These are phyloP conservation scores for Metschnikowia amazonensis DNA, from an alignment of 805 yeast species.

Conservation along the genomic window DNA sequence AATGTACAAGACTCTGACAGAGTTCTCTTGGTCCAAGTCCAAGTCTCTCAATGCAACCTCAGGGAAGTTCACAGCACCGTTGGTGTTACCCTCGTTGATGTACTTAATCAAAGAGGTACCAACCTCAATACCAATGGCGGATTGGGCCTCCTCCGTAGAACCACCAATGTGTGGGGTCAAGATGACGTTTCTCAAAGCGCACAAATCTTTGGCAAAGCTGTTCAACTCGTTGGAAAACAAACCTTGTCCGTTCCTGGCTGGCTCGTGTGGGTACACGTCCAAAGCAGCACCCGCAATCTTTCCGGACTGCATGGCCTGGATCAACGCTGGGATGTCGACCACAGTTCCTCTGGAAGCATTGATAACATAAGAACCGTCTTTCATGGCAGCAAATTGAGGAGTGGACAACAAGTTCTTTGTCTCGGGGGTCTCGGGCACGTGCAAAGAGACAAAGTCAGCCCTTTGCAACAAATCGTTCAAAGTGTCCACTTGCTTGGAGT, in stretches of 20 bases:
- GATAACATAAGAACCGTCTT: constrained; percentile 88
- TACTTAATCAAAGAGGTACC: constrained; percentile 80
- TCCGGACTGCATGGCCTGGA: constrained; percentile 87
- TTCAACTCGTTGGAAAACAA: constrained; percentile 71
- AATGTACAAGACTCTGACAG: constrained; percentile 90
- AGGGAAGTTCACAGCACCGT: constrained; percentile 98
- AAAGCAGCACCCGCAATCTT: constrained; percentile 96
- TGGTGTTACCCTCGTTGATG: constrained; percentile 92
- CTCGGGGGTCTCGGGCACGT: constrained; percentile 92
- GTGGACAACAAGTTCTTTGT: constrained; percentile 86
- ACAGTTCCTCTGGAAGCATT: constrained; percentile 98
- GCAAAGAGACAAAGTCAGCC: constrained; percentile 88
- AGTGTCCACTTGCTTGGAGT: constrained; percentile 86
- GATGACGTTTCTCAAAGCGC: constrained; percentile 79
- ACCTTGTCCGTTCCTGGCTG: constrained; percentile 91
- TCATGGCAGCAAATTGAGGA: constrained; percentile 94
- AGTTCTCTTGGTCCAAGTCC: constrained; percentile 79
- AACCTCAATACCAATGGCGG: constrained; percentile 96
- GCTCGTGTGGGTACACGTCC: constrained; percentile 96
- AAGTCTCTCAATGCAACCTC: constrained; percentile 89
- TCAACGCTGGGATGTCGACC: constrained; percentile 90
- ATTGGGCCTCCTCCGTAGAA: constrained; percentile 98
- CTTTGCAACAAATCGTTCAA: constrained; percentile 74
- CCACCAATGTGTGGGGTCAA: constrained; percentile 99
- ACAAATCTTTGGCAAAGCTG: constrained; percentile 78